Conservation (phyloP, 2,329 filamentous ascomycete species). For the Fusarium poae region DNA sequence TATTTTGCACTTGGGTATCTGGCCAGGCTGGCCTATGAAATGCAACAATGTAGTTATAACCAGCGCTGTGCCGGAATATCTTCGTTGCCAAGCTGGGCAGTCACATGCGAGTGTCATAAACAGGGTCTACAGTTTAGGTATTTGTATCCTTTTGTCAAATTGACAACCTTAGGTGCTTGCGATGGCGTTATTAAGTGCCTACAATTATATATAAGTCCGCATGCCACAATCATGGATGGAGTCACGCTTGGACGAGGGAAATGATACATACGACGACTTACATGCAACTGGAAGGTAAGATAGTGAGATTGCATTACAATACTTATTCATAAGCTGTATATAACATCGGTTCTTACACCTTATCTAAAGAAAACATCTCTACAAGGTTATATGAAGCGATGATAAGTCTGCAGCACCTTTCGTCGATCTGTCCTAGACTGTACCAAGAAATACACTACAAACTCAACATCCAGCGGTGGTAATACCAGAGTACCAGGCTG, state of each 20-base stretch:
- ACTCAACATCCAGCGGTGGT: neutral
- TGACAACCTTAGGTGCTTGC: too few relatives aligned
- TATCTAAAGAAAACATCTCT: neutral
- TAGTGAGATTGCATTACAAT: neutral
- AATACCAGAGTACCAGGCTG: neutral
- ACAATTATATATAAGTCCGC: neutral
- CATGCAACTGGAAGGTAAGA: neutral
- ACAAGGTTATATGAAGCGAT: neutral
- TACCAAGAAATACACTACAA: slow-evolving; percentile 2
- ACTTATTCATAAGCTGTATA: neutral
- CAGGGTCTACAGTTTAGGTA: neutral
- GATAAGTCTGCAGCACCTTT: neutral
- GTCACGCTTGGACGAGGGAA: neutral
- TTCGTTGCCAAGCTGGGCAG: neutral
- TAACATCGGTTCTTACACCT: neutral
- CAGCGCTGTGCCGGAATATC: neutral
- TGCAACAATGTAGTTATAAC: neutral
- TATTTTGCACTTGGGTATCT: neutral
- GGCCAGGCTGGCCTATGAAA: neutral
- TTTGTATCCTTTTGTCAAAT: too few relatives aligned
- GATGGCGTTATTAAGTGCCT: too few relatives aligned
- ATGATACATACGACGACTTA: neutral
- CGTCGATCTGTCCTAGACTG: neutral
- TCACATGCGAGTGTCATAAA: neutral
- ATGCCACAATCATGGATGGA: neutral